Evolutionary conservation across 2,329 filamentous ascomycete genomes (phyloP).

Genomic region (Clonostachys byssicola): DNA sequence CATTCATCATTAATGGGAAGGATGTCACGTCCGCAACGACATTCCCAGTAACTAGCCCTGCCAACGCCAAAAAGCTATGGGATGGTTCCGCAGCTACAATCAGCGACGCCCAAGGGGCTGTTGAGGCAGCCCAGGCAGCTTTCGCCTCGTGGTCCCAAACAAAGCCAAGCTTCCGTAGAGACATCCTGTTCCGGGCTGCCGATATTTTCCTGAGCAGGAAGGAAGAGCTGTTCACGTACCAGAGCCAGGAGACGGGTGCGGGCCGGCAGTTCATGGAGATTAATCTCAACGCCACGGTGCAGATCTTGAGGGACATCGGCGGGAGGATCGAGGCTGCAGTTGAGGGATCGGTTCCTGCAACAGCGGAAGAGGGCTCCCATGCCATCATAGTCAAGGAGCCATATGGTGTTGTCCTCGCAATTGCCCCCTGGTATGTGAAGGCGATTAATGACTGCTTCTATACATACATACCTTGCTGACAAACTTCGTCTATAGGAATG

Average conservation of each 20-base stretch:
- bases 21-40: constrained; percentile 39
- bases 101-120: constrained; percentile 47
- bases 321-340: constrained; percentile 27
- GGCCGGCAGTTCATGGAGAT: constrained; percentile 31
- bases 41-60: constrained; percentile 54
- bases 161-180: constrained; percentile 56
- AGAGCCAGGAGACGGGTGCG: constrained; percentile 45
- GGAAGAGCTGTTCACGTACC: constrained; percentile 57
- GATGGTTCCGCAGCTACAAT: constrained; percentile 53
- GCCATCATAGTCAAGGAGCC: constrained; percentile 72
- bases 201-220: constrained; percentile 56
- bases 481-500: constrained; percentile 39
- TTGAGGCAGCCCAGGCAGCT: constrained; percentile 56
- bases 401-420: constrained; percentile 73
- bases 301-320: constrained; percentile 36
- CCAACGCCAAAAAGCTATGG: constrained; percentile 45
- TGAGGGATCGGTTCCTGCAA: constrained; percentile 30
- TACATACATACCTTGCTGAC: background rate
- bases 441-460: background rate
- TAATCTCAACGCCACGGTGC: constrained; percentile 26
- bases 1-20: constrained; percentile 36
- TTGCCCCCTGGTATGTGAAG: constrained; percentile 68
- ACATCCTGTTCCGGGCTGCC: constrained; percentile 67
- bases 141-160: constrained; percentile 66
- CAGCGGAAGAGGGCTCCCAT: constrained; percentile 19